Base-by-base conservation (phyloP, 805 yeast genomes). In the Ogataea ganodermae region DNA sequence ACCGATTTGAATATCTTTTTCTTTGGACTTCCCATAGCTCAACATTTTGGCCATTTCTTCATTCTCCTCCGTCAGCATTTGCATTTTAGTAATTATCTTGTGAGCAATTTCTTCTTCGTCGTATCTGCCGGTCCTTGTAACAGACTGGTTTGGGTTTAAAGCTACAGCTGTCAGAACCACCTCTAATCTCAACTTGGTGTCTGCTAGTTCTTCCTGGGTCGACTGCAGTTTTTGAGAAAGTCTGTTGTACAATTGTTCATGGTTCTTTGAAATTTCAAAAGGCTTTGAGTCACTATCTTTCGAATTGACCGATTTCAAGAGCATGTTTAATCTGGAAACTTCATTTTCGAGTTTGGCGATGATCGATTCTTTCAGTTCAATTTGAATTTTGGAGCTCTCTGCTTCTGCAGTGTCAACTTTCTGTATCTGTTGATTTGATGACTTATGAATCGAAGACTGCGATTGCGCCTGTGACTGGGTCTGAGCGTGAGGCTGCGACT, bases 81-180 rank as follows among this genome's bases (percentile, higher is more conserved):
- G 78, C 53, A 89, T 57, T 56, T 86, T 80, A 33, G 75, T 74
- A 32, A 88, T 71, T 49, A 87, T 79, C 57, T 83, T 83, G 60
- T 88, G 94, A 12, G 91, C 81, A 39, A 86, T 67, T 46, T 86
- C 90, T 57, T 86, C 82, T 42, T 80, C 84, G 58, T 88, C 95
- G 61, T 79, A 84, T 48, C 84, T 71, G 2, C 89, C 90, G 47
- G 72, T 66, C 27, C 72, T 71, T 1, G 81, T 79, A 18, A 70
- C 63, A 4, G 63, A 51, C 44, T 74, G 76, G 9, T 68, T 61
- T 4, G 84, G 83, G 50, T 75, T 76, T 43, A 79, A 56, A 1
- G 81, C 71, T 21, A 79, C 63, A 0, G 85, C 83, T 1, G 86
- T 77, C 20, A 79, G 55, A 9, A 86, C 56, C 21, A 86, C 74